These are phyloP conservation scores for Solanum aculeatissimum DNA, from an alignment of 305 asterid species.

Conservation along the genomic window DNA sequence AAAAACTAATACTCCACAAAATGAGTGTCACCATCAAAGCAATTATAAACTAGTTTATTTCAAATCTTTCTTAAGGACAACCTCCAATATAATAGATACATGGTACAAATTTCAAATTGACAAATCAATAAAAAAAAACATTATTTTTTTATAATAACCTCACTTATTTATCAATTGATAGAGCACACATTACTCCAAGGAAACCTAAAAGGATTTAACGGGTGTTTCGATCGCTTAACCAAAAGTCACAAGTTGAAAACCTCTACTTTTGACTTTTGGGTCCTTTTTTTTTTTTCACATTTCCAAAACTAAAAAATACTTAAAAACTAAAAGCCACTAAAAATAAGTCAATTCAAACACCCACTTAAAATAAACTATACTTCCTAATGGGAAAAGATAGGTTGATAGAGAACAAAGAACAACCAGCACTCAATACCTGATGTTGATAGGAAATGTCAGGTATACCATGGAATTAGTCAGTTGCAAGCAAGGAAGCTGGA, in stretches of 20 bases:
- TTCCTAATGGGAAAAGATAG: background rate
- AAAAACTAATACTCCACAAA: background rate
- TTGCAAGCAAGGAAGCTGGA: no score
- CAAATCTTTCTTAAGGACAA: background rate
- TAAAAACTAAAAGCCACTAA: no score
- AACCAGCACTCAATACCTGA: background rate
- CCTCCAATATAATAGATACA: background rate
- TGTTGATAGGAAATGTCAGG: no score
- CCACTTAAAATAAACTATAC: background rate
- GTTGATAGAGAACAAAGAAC: background rate
- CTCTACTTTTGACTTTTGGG: no score
- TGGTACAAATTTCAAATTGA: background rate
- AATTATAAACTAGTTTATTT: background rate
- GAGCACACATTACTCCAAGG: background rate
- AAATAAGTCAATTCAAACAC: no score
- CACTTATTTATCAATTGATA: background rate
- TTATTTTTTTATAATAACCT: background rate
- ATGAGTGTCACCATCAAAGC: background rate
- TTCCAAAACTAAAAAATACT: no score
- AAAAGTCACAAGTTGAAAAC: no score
- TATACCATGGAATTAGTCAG: no score
- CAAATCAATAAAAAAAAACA: background rate
- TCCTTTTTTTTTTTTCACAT: no score
- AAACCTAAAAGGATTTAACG: background rate
- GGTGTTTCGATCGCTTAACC: no score